phyloP scores from a whole-genome alignment of 306 rosid species.

The Cajanus cajan region DNA sequence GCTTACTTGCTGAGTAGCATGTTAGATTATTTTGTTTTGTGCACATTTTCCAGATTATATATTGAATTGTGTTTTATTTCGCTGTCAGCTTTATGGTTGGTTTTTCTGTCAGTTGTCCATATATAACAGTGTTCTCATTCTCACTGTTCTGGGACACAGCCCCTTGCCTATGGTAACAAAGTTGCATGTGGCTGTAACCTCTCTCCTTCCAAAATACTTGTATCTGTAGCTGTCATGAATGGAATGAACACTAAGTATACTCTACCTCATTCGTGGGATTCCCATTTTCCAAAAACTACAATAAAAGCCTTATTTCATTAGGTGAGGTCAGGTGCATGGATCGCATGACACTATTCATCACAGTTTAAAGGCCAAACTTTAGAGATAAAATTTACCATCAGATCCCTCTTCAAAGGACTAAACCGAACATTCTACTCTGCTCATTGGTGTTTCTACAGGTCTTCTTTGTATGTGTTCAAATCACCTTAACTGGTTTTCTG shows the following conservation, averaged over 20 bases:
- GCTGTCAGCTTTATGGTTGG: conserved; percentile 6
- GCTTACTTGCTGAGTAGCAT: not conserved
- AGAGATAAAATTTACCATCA: not conserved
- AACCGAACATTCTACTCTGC: too few species aligned
- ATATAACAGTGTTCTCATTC: conserved; percentile 1
- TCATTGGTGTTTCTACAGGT: not conserved
- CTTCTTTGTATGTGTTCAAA: not conserved
- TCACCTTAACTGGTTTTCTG: not conserved
- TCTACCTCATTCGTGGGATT: not conserved
- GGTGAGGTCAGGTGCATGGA: not conserved
- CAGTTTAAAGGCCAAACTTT: not conserved
- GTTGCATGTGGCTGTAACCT: not conserved
- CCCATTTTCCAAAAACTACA: not conserved
- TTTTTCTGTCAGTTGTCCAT: conserved; percentile 4
- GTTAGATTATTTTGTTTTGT: conserved; percentile 4
- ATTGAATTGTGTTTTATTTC: not conserved
- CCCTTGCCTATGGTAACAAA: not conserved
- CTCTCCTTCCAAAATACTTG: not conserved
- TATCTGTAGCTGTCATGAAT: not conserved
- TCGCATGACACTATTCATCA: not conserved
- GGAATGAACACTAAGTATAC: not conserved
- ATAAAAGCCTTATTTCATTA: not conserved
- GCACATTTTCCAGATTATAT: not conserved
- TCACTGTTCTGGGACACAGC: not conserved
- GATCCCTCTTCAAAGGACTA: too few species aligned